Evolutionary conservation across 768 basidiomycete genomes (phyloP).

Genomic region (Lepiota venenata): DNA sequence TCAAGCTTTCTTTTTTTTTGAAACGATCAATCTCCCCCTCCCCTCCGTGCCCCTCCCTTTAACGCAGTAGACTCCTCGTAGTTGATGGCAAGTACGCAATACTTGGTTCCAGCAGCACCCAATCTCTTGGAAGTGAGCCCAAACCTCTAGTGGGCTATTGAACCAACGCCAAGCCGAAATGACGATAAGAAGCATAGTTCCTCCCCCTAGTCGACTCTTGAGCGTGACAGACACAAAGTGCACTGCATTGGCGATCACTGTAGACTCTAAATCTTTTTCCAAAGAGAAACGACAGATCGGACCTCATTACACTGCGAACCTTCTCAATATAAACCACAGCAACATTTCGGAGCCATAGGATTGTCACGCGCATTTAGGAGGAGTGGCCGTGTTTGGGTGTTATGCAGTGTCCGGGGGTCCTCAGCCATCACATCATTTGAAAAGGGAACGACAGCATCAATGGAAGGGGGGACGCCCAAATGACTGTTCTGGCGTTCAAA

Average conservation of each 20-base stretch:
- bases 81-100: background rate
- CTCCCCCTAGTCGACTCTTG: background rate
- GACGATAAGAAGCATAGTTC: background rate
- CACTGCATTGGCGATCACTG: background rate
- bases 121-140: background rate
- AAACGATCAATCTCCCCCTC: conserved; percentile 6
- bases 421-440: background rate
- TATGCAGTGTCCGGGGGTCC: background rate
- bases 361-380: background rate
- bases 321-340: background rate
- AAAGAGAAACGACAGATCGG: too few species aligned
- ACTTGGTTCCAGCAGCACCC: background rate
- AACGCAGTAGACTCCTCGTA: background rate
- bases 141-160: background rate
- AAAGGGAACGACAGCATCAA: conserved; percentile 8
- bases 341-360: background rate
- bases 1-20: background rate
- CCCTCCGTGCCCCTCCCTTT: background rate
- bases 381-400: background rate
- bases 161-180: background rate
- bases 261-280: too few species aligned
- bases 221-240: too few species aligned
- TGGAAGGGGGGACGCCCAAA: conserved; percentile 3
- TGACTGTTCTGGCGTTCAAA: background rate
- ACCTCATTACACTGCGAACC: too few species aligned